Evolutionary conservation across 2,329 filamentous ascomycete genomes (phyloP), one percentile per base, ranked within the genome.

Genomic region (Penicillium frequentans): DNA sequence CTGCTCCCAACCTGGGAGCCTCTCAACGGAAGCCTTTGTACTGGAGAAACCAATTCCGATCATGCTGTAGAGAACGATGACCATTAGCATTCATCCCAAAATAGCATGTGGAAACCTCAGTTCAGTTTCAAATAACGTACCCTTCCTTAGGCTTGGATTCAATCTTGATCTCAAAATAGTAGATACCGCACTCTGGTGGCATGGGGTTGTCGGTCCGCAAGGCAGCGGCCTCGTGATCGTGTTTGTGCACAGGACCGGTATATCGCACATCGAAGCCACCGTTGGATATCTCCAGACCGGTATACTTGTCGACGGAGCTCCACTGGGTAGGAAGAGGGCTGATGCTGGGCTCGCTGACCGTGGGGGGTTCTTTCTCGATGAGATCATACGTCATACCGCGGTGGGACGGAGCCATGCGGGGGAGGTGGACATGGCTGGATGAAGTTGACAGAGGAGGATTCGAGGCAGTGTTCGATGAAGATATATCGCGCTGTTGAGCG

Each of bases 171-270:
- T 99, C 95, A 70, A 87, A 99, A 73, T 99, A 99, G 74, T 96
- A 99, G 58, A 99, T 88, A 2, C 95, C 95, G 64, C 90, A 95
- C 69, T 96, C 89, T 35, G 86, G 82, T 4, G 95, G 92, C 86
- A 98, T 97, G 49, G 87, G 85, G 71, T 92, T 82, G 73, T 99
- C 90, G 27, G 93, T 86, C 55, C 95, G 86, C 56, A 96, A 86
- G 13, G 90, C 86, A 35, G 87, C 91, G 19, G 91, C 90, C 72
- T 98, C 95, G 68, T 90, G 79, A 13, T 89, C 86, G 57, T 81
- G 77, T 45, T 83, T 82, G 70, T 86, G 85, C 42, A 79, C 77
- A 11, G 79, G 73, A 23, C 84, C 84, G 42, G 74, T 77, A 68
- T 86, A 87, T 58, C 82, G 80, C 55, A 96, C 86, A 67, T 93